Percentiles rank a stretch among this genome's conserved stretches.
Evolutionary conservation across 2,329 filamentous ascomycete genomes (phyloP).

Genomic region (Colletotrichum filicis): DNA sequence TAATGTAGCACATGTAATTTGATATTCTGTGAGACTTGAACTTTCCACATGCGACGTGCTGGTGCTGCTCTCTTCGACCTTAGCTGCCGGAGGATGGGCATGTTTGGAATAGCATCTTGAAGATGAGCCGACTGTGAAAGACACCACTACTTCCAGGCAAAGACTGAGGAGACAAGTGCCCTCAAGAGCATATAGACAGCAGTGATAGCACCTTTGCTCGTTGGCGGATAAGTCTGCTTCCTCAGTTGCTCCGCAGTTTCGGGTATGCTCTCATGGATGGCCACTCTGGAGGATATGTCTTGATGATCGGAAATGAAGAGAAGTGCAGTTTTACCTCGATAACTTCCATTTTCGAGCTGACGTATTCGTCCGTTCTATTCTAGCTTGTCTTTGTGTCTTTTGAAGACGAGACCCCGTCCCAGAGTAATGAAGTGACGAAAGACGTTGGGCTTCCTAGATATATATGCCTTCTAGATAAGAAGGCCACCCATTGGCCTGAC

Average conservation of each 20-base stretch:
- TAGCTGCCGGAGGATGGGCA: no score
- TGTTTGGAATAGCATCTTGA: neutral
- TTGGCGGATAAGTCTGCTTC: neutral
- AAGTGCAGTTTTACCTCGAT: no score
- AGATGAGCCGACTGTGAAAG: neutral
- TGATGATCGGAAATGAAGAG: no score
- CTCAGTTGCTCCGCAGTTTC: neutral
- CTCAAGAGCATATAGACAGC: neutral
- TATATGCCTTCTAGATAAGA: neutral
- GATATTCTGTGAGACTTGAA: neutral
- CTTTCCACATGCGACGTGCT: neutral
- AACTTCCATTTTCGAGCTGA: no score
- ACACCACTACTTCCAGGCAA: neutral
- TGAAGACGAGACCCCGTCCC: no score
- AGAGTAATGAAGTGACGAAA: no score
- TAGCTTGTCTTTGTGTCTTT: no score
- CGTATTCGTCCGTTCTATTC: no score
- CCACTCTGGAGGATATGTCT: no score
- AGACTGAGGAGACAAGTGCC: neutral
- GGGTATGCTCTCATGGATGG: neutral
- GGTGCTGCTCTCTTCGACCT: neutral
- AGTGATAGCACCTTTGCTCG: neutral
- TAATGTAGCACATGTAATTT: no score
- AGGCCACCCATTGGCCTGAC: slow-evolving; percentile 37
- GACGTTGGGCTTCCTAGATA: no score